phyloP scores from a whole-genome alignment of 495 filamentous ascomycete genomes.

The Copromyces sp. region DNA sequence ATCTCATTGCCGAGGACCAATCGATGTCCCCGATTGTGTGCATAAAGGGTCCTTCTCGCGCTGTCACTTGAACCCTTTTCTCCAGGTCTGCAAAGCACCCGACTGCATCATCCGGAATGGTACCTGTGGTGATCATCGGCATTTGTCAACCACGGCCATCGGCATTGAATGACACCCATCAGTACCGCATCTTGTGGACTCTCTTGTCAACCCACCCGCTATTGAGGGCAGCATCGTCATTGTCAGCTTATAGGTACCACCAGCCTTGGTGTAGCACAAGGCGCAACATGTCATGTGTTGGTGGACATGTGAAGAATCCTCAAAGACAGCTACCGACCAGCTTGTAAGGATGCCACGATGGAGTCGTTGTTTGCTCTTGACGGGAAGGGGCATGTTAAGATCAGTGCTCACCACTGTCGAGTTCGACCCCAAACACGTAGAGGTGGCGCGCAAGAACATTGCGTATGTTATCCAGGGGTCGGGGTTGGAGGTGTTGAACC shows the following conservation, averaged over 20 bases:
- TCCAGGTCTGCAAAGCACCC: neutral
- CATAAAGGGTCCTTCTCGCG: neutral
- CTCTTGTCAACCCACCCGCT: neutral
- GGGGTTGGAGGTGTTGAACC: slow-evolving; percentile 38
- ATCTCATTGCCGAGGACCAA: neutral
- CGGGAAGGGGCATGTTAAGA: neutral
- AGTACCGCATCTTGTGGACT: neutral
- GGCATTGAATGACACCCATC: neutral
- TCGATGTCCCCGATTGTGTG: neutral
- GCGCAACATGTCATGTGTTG: neutral
- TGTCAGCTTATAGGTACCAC: neutral
- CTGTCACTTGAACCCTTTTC: neutral
- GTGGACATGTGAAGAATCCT: neutral
- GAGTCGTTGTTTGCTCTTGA: neutral
- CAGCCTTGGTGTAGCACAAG: neutral
- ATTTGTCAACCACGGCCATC: neutral
- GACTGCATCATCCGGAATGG: neutral
- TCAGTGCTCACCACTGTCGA: slow-evolving; percentile 36
- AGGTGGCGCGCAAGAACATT: slow-evolving; percentile 36
- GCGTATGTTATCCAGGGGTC: slow-evolving; percentile 18
- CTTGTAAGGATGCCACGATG: neutral
- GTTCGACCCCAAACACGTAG: slow-evolving; percentile 25
- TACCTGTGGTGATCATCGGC: neutral
- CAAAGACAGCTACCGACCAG: neutral
- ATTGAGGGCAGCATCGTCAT: neutral